Base-by-base conservation (phyloP, 257 asterid genomes). In the Ilex asprella region DNA sequence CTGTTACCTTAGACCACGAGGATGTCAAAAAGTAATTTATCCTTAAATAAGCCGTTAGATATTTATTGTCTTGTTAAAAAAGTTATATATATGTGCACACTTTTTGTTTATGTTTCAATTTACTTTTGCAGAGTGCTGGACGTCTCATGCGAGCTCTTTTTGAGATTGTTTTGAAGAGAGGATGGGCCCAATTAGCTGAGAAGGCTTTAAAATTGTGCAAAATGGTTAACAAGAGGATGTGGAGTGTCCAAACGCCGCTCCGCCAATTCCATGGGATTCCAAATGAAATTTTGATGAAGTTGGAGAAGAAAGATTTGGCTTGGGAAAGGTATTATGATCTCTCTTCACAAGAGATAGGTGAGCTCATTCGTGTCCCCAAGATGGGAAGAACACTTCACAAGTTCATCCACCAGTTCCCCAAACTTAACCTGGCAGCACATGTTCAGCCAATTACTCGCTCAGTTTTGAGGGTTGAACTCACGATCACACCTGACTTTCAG, bases 161-260 rank as follows among this genome's bases (percentile, higher is more conserved):
- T 72, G 88, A 82, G 81, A 82, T 82, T 35, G 81, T 76, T 49
- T 58, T 82, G 59, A 82, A 82, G 57, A 82, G 85, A 73, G 88
- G 88, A 65, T 82, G 88, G 88, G 88, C 88, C 67, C 88, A 82
- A 63, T 59, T 79, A 70, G 78, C 87, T 4, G 82, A 76, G 72
- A 82, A 82, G 79, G 88, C 88, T 60, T 66, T 82, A 61, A 82
- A 76, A 59, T 56, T 82, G 47, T 82, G 88, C 73, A 82, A 82
- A 69, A 82, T 82, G 88, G 68, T 82, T 44, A 79, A 77, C 77
- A 82, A 71, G 77, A 76, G 82, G 66, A 79, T 79, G 83, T 82
- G 88, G 88, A 82, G 85, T 27, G 88, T 82, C 67, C 85, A 82
- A 78, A 82, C 85, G 14, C 85, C 88, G 53, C 88, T 82, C 54